Conservation (phyloP, 139 green algal species). For the Asterochloris erici region DNA sequence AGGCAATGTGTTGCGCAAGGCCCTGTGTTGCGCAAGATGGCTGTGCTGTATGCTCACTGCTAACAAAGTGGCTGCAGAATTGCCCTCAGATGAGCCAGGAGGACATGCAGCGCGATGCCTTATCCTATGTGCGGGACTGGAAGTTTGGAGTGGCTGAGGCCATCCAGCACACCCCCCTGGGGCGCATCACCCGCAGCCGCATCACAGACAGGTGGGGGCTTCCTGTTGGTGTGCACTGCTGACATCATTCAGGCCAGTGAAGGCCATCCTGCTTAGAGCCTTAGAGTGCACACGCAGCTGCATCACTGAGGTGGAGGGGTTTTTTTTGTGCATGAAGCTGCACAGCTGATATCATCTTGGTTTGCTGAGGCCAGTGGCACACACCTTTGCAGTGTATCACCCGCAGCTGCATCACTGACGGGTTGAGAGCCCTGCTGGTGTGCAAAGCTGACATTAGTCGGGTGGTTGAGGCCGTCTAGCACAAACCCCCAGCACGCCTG, state of each 20-base stretch:
- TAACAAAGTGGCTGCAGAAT: neutral
- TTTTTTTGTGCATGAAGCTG: neutral
- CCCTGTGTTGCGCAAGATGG: neutral
- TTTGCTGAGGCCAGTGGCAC: neutral
- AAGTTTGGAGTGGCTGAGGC: slow-evolving; percentile 30
- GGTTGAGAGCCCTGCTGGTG: neutral
- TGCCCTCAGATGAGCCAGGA: slow-evolving; percentile 2
- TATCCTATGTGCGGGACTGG: slow-evolving; percentile 48
- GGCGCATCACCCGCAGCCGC: slow-evolving; percentile 33
- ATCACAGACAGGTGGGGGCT: slow-evolving; percentile 53
- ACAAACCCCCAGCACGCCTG: slow-evolving; percentile 40
- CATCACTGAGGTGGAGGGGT: neutral
- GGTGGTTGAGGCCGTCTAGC: slow-evolving; percentile 32
- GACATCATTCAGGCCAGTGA: neutral
- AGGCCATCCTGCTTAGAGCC: neutral
- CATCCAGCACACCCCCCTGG: slow-evolving; percentile 38
- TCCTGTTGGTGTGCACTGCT: neutral
- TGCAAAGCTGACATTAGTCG: neutral
- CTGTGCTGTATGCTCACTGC: neutral
- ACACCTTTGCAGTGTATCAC: neutral
- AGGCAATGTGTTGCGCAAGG: no score
- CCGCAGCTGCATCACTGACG: neutral
- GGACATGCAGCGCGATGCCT: slow-evolving; percentile 34
- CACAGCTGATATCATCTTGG: neutral
- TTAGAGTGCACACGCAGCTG: neutral